Evolutionary conservation across 2,329 filamentous ascomycete species (phyloP), one percentile per base, ranked within the genome.

Genomic region (Xylariaceae sp.): DNA sequence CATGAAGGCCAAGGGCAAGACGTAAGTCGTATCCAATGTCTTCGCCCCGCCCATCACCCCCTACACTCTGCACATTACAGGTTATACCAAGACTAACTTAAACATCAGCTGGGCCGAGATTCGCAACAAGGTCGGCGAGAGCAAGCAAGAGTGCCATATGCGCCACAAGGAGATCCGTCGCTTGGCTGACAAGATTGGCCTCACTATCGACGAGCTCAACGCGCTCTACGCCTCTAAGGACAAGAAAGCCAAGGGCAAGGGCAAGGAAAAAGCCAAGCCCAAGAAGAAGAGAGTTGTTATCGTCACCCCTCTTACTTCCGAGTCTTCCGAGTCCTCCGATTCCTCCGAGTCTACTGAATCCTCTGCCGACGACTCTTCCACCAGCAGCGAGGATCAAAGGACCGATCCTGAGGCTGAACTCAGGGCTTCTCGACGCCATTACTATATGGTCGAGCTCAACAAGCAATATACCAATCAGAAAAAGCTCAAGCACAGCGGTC

Each of bases 381-480:
- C 4, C 30, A n/a, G 30, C 30, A 32, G 13, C 30, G 30, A 32
- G 16, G 16, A 32, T n/a, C 8, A 32, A n/a, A 11, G 11, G 22
- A 6, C 11, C 22, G 22, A 26, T 11, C 22, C 22, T 11, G 32
- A 16, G 3, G 31, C 19, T 4, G 45, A 48, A 38, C 44, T 37
- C 37, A 42, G 43, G 42, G 45, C 34, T 1, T 41, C 48, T 18
- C 41, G 48, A 36, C 41, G 44, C 4, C 49, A 47, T 38, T 16
- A 47, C 4, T 54, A 51, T 44, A 45, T 47, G 36, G 34, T 37
- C 18, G 18, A 48, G 2, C 37, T 47, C 30, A 33, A 40, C 26
- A 9, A 16, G 9, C 26, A 38, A 38, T 57, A 49, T 46, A 52
- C 55, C 8, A 32, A 46, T 19, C 45, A 38, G 22, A 51, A 50